phyloP scores from a whole-genome alignment of 106 monocot species.

The Agapanthus africanus region DNA sequence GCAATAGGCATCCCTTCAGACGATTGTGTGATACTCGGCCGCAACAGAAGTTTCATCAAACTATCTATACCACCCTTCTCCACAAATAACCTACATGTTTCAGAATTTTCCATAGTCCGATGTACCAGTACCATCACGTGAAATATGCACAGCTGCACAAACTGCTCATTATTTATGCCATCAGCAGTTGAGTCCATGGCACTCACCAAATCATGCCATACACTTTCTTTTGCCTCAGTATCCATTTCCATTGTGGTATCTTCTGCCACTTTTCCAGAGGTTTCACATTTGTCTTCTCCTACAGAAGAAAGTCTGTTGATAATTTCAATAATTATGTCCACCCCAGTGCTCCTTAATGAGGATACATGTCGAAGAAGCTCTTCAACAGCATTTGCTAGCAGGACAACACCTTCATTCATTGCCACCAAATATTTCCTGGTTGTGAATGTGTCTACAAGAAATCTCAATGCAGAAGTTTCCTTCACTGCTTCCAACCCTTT shows the following conservation, averaged over 20 bases:
- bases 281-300: constrained; percentile 36
- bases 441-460: constrained; percentile 76
- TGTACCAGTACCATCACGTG: constrained; percentile 94
- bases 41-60: constrained; percentile 67
- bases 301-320: constrained; percentile 39
- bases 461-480: constrained; percentile 53
- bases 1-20: constrained; percentile 99
- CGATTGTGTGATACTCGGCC: constrained; percentile 90
- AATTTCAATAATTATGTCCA: constrained; percentile 68
- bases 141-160: constrained; percentile 73
- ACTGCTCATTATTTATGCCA: constrained; percentile 35
- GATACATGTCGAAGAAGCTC: constrained; percentile 67
- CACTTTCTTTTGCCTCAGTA: constrained; percentile 27
- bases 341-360: constrained; percentile 52
- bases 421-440: constrained; percentile 50
- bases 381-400: constrained; percentile 64
- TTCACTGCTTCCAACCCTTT: constrained; percentile 59
- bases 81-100: constrained; percentile 57
- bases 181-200: constrained; percentile 31
- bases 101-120: constrained; percentile 62
- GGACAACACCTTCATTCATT: constrained; percentile 40
- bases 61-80: constrained; percentile 64
- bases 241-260: constrained; percentile 51
- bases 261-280: constrained; percentile 35
- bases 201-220: constrained; percentile 69